Evolutionary conservation across 331 rosid genomes (phyloP), one percentile per base, ranked within the genome.

Genomic region (Phaseolus coccineus): DNA sequence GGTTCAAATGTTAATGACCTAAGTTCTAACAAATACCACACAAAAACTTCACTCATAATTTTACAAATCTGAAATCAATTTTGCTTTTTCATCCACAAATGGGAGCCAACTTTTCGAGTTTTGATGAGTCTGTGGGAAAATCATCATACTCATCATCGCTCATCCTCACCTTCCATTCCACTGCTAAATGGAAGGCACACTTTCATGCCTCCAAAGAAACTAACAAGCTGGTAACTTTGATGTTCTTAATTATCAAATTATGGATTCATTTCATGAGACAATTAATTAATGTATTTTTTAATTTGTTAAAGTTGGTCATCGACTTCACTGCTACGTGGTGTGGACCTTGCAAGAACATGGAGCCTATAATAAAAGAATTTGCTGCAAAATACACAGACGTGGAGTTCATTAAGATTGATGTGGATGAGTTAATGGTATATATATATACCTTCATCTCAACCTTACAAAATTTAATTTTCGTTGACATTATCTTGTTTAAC

Each of bases 291-390:
- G 57, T n/a, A 3, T 33, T 30, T 11, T 59, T 14, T 24, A 31
- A 8, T 8, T 77, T 19, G 13, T 10, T 53, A 68, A 73, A 93
- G 98, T 51, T 89, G 88, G 96, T 94, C 86, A 74, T 94, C 22
- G 91, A 94, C 63, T 94, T 94, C 89, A 82, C 97, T 13, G 97
- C 98, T 57, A 57, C 90, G 1, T 93, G 97, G 98, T 93, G 98
- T 61, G 92, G 87, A 82, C 94, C 98, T 42, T 93, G 98, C 86
- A 85, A 84, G 69, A 39, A 46, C 39, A 93, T 93, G 88, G 92
- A 89, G 46, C 94, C 97, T 47, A 66, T 67, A 4, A 74, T 93
- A 73, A 77, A 86, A 75, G 92, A 87, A 30, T 86, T 83, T 75
- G 85, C 91, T 46, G 82, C 78, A 19, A 89, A 82, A 76, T 91